Evolutionary conservation across 2,329 filamentous ascomycete genomes (phyloP), one percentile per base, ranked within the genome.

Genomic region (Aureobasidium sp.): DNA sequence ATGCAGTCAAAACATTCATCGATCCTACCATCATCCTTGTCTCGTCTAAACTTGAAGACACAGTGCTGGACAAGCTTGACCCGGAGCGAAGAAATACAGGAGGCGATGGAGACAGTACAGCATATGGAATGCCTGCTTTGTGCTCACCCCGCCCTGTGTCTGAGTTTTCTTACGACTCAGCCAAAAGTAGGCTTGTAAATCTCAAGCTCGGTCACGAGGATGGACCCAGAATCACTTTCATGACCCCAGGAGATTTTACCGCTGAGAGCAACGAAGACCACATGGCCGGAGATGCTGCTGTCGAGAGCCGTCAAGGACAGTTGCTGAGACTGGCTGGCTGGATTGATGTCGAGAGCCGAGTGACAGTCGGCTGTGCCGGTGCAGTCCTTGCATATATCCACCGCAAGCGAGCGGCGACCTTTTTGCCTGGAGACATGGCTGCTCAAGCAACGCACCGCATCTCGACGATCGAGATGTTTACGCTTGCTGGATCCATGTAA

Each of bases 361-460:
- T 89, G 14, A 90, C 91, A 2, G 87, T 89, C 52, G 89, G 90
- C 3, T 97, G 94, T 74, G 89, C 88, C 29, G 91, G 92, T n/a
- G 92, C 92, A 29, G 77, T 97, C 2, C 76, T 97, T n/a, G 82
- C 83, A 5, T 90, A 95, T 66, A 74, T 97, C 27, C 85, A 90
- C 68, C 85, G 90, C 58, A 82, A 85, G 67, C 82, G 82, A 70
- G 82, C 85, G 42, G 80, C 83, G 2, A 81, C 84, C 39, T 87
- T 85, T 68, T 76, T 87, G 2, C 83, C 85, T 1, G 82, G 83
- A 31, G 84, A 88, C 64, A 74, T 78, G 15, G 78, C 79, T 34
- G 79, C 80, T 2, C 72, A 76, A n/a, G 68, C 77, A 11, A 75
- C 83, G 45, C 89, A 89, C 66, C 80, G 78, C 7, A 78, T 96